Evolutionary conservation across 2,329 filamentous ascomycete species (phyloP).

Genomic region (Rhexocercosporidium sp.): DNA sequence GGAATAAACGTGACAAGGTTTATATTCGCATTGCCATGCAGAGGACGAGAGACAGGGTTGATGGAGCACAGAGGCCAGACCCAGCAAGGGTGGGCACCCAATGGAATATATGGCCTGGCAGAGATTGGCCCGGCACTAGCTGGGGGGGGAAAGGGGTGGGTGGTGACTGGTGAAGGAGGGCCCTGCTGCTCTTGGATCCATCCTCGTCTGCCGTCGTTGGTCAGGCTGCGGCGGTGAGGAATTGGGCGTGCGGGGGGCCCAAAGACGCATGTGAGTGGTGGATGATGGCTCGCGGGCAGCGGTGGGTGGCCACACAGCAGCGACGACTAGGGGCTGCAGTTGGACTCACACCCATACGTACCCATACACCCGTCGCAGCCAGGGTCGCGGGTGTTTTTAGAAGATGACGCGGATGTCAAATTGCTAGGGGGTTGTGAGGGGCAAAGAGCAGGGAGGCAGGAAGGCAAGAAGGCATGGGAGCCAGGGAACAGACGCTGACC

Average conservation of each 20-base stretch:
- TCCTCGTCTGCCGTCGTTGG: constrained; percentile 23
- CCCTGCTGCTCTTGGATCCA: no score
- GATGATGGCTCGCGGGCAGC: not conserved
- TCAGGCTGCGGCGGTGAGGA: constrained; percentile 22
- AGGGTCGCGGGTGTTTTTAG: constrained; percentile 23
- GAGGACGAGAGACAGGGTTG: constrained; percentile 21
- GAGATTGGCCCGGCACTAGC: constrained; percentile 22
- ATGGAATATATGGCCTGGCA: constrained; percentile 21
- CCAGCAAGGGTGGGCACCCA: constrained; percentile 24
- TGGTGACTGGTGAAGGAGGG: no score
- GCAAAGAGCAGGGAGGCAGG: constrained; percentile 1
- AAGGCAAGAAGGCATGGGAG: not conserved
- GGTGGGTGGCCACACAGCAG: not conserved
- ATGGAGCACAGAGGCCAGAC: not conserved
- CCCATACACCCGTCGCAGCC: not conserved
- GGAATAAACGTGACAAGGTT: constrained; percentile 42
- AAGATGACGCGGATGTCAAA: constrained; percentile 36
- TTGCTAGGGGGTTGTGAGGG: constrained; percentile 19
- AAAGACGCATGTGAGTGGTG: not conserved
- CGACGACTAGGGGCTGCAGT: not conserved
- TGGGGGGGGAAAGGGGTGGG: not conserved
- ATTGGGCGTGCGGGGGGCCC: constrained; percentile 7
- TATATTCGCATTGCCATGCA: constrained; percentile 29
- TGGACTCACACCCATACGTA: not conserved
- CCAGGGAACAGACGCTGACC: not conserved